A percentile compares a stretch with the other conserved stretches of the same genome.
These are phyloP conservation scores for Backusella macrospora DNA, from an alignment of 192 early-diverging fungal species.

Conservation along the genomic window DNA sequence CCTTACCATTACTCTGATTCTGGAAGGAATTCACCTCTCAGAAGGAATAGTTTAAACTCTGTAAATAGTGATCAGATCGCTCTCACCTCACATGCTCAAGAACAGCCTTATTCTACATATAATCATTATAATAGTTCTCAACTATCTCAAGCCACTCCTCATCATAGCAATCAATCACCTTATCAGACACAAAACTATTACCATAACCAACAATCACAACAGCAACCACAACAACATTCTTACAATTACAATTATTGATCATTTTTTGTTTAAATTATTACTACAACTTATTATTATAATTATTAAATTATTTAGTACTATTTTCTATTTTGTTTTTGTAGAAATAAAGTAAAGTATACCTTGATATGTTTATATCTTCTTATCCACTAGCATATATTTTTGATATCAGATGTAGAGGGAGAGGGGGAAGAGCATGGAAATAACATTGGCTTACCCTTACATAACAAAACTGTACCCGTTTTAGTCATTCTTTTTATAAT, in stretches of 20 bases:
- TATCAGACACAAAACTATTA: not conserved
- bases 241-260: conserved; percentile 2
- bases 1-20: not conserved
- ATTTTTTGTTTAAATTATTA: not conserved
- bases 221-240: conserved; percentile 1
- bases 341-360: too few relatives aligned
- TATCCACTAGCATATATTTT: too few relatives aligned
- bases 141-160: not conserved
- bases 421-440: too few relatives aligned
- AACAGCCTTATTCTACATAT: conserved; percentile 18
- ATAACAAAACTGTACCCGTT: too few relatives aligned
- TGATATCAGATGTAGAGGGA: too few relatives aligned
- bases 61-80: conserved; percentile 24
- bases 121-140: conserved; percentile 1
- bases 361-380: too few relatives aligned
- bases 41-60: conserved; percentile 28
- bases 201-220: not conserved
- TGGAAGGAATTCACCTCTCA: not conserved
- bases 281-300: not conserved
- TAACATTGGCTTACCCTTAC: too few relatives aligned
- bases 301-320: not conserved
- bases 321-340: too few relatives aligned
- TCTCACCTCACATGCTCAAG: conserved; percentile 13
- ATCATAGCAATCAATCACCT: not conserved
- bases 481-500: too few relatives aligned